A percentile compares a stretch with the other conserved stretches of the same genome.
phyloP scores from a whole-genome alignment of 1,284 basidiomycete genomes.

The Chiua sp. region DNA sequence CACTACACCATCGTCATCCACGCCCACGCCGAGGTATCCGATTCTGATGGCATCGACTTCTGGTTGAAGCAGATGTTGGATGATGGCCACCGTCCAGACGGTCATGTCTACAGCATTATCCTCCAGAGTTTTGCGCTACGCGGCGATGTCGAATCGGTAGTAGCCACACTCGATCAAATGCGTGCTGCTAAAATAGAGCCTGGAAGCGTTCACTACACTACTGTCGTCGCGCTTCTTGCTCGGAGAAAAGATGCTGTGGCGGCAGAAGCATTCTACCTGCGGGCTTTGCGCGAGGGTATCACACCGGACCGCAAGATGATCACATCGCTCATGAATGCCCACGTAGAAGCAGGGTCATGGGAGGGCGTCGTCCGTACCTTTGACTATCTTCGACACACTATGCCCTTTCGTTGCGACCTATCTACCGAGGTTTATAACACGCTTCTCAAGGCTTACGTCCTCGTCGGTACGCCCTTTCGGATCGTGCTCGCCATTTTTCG shows the following conservation, averaged over 20 bases:
- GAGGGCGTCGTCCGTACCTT: constrained; percentile 73
- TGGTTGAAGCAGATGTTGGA: constrained; percentile 64
- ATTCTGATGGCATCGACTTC: constrained; percentile 56
- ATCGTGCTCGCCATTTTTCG: constrained; percentile 72
- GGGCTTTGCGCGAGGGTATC: constrained; percentile 65
- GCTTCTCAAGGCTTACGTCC: constrained; percentile 86
- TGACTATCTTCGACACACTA: constrained; percentile 62
- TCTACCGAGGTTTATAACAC: constrained; percentile 74
- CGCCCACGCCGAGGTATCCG: constrained; percentile 55
- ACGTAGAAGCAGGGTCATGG: constrained; percentile 87
- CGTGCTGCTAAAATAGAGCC: constrained; percentile 53
- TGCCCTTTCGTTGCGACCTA: constrained; percentile 43
- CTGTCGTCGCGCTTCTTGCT: constrained; percentile 73
- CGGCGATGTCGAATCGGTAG: constrained; percentile 62
- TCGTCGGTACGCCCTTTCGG: constrained; percentile 78
- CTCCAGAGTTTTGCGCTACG: constrained; percentile 64
- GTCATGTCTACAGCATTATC: constrained; percentile 63
- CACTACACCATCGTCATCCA: constrained; percentile 66
- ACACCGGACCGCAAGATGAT: constrained; percentile 69
- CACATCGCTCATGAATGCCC: constrained; percentile 81
- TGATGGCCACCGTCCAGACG: constrained; percentile 56
- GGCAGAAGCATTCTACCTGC: constrained; percentile 72
- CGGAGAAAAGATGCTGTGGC: constrained; percentile 67
- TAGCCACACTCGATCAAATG: constrained; percentile 69
- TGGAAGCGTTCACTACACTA: constrained; percentile 66